phyloP scores from a whole-genome alignment of 2,329 filamentous ascomycete genomes.

The Ophiostoma piceae region DNA sequence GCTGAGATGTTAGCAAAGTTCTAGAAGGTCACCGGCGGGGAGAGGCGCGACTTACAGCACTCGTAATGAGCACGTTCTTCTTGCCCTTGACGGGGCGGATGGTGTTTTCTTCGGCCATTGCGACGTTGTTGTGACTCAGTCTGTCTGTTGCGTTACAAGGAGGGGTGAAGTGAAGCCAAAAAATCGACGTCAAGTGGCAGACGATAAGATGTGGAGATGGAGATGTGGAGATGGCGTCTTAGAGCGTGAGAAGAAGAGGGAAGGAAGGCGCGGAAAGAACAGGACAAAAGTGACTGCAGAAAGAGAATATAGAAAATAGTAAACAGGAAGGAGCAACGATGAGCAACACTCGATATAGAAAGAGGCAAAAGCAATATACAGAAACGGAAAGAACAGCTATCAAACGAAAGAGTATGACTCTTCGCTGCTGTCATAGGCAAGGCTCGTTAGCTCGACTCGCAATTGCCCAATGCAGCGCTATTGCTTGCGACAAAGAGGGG shows the following conservation, averaged over 20 bases:
- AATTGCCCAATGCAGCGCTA: conserved; percentile 10
- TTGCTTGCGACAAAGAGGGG: not conserved
- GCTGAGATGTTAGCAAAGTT: conserved; percentile 19
- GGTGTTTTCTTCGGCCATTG: conserved; percentile 25
- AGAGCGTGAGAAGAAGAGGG: not conserved
- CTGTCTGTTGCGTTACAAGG: not conserved
- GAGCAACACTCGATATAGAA: not conserved
- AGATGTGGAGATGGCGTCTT: not conserved
- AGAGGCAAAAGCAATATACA: not conserved
- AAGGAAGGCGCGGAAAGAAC: not conserved
- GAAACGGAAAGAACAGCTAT: not conserved
- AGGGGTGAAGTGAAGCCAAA: conserved; percentile 15
- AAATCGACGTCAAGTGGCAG: conserved; percentile 13
- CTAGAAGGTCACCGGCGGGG: no score
- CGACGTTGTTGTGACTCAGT: conserved; percentile 28
- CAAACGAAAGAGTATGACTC: conserved; percentile 13
- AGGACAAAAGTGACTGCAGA: not conserved
- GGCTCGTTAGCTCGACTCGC: not conserved
- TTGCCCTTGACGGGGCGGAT: conserved; percentile 66
- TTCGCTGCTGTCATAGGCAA: not conserved
- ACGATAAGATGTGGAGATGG: conserved; percentile 16
- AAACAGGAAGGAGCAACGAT: not conserved
- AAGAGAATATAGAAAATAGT: not conserved
- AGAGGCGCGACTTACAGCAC: conserved; percentile 66
- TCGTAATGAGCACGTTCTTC: conserved; percentile 83